These are phyloP conservation scores for Taiozyma sp. DNA, from an alignment of 1,139 yeast species.

Conservation along the genomic window DNA sequence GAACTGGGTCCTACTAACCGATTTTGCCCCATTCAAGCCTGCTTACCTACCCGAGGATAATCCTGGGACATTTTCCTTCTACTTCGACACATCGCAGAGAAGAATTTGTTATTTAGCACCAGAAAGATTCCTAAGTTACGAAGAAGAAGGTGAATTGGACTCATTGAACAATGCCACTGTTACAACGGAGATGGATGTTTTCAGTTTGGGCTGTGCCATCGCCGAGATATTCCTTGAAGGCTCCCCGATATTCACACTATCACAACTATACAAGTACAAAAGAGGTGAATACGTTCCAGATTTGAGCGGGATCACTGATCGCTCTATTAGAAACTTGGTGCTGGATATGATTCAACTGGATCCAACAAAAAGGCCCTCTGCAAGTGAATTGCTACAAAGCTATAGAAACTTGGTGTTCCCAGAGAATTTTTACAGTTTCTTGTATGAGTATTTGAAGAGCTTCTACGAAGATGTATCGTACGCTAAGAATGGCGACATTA, in stretches of 20 bases:
- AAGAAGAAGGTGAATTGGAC: slow-evolving; percentile 30
- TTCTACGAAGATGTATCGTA: slow-evolving; percentile 31
- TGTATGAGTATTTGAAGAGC: slow-evolving; percentile 60
- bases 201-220: slow-evolving; percentile 85
- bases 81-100: slow-evolving; percentile 85
- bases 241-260: slow-evolving; percentile 75
- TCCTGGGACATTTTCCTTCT: slow-evolving; percentile 91
- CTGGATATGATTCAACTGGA: slow-evolving; percentile 57
- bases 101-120: slow-evolving; percentile 93
- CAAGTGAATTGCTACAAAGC: slow-evolving; percentile 46
- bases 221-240: slow-evolving; percentile 90
- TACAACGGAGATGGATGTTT: slow-evolving; percentile 77
- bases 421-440: slow-evolving; percentile 59
- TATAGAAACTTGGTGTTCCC: slow-evolving; percentile 62
- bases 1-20: slow-evolving; percentile 82
- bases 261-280: slow-evolving; percentile 82
- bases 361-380: slow-evolving; percentile 56
- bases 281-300: slow-evolving; percentile 64
- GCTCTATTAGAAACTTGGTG: slow-evolving; percentile 48
- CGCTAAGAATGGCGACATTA: slow-evolving; percentile 27
- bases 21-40: slow-evolving; percentile 86
- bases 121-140: slow-evolving; percentile 62
- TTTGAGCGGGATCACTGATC: slow-evolving; percentile 49
- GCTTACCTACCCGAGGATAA: slow-evolving; percentile 85
- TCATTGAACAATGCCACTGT: slow-evolving; percentile 24